Base-by-base conservation (phyloP, 257 asterid genomes). In the Solanum tacnaense region DNA sequence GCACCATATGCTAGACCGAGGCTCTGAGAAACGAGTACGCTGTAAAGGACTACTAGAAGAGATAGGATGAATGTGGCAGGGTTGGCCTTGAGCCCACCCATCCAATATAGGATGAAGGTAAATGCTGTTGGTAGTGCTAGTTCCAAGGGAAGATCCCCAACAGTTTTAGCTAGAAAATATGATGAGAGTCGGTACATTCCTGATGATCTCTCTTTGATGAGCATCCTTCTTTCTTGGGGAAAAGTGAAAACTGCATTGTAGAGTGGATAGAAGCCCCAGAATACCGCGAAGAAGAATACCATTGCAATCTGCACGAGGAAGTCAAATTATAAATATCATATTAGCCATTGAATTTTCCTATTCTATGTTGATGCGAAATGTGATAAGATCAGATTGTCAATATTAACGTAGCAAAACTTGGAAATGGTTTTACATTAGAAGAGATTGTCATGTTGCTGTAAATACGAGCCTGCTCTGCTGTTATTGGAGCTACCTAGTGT, bases 221-320 rank as follows among this genome's bases (percentile, higher is more conserved):
- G 95, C 98, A 97, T 96, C 83, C 91, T 86, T 91, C 99, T 88
- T 90, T 97, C 99, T 94, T 97, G 99, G 10, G 99, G 99, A 76
- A 97, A 97, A 31, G 99, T 97, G 94, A 97, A 97, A 52, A 95
- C 99, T 2, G 98, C 99, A 44, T 96, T 97, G 93, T 97, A 97
- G n/a, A 97, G 96, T 58, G 99, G 99, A 94, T 95, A 97, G 94
- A 97, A 97, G 1, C 99, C 99, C 99, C 99, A 97, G 87, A 97
- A 97, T 46, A 97, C 99, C 0, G 99, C 95, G 93, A 91, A 97
- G 88, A 97, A 97, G 93, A 95, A 97, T 44, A 96, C 13, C 99
- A 97, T 96, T 21, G 98, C 98, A 62, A 93, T 92, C 99, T 97
- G 99, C 94, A 91, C 6, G 20, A 79, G 72, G 83, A 88, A 89